Evolutionary conservation across 768 basidiomycete genomes (phyloP), one percentile per base, ranked within the genome.

Genomic region (Mycena haematopus): DNA sequence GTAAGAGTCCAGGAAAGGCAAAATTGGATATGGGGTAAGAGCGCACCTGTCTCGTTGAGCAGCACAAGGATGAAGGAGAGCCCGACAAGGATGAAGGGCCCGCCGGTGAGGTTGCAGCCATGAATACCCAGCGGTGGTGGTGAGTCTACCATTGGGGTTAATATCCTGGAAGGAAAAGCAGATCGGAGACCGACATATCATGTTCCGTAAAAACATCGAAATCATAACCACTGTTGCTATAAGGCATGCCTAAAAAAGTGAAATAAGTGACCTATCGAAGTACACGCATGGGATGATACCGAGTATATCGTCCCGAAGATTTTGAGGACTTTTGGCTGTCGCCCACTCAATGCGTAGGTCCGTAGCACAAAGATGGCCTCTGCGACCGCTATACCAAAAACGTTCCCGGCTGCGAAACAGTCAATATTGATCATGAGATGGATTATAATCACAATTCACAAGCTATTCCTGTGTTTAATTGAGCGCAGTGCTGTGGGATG

Each of bases 291-390:
- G n/a, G n/a, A n/a, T n/a, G n/a, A n/a, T 31, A 62, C 60, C 22
- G 24, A 19, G 25, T 50, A 65, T 11, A 62, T 38, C 1, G 46
- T n/a, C 4, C 44, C 38, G 14, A 65, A 58, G 8, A 50, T 22
- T 1, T 6, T 14, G 17, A 61, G 38, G 6, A 53, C 36, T 1
- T 19, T 45, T 10, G 17, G 52, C 21, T 42, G 9, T 22, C 47
- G 46, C 1, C 60, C 65, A 33, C 65, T 66, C 19, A 66, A 42
- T 2, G 60, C 65, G 15, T 51, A 58, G 2, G 65, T 66, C 5
- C 65, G 56, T 0, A 66, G 45, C 9, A 66, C 24, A 8, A 66
- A 57, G n/a, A 66, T 62, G 8, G 56, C 59, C 47, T 65, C 65
- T 2, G 55, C 60, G 4, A 62, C 25, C 8, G 60, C 56, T 2